Conservation (phyloP, 2,329 filamentous ascomycete species). For the Aspergillus caelatus region DNA sequence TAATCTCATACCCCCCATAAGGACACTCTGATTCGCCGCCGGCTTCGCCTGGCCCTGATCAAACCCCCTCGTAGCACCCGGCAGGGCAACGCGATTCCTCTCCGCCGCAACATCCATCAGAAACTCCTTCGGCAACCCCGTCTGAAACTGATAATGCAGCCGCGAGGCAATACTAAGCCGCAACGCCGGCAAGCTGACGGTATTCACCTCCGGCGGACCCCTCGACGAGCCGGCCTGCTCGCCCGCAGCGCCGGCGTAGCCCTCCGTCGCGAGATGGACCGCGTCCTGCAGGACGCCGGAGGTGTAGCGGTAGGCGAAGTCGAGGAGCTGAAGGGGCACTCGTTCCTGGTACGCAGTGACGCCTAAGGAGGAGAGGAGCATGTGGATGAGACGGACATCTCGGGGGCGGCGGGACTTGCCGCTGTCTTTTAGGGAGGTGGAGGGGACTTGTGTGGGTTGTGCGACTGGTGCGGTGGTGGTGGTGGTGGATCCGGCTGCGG, state of each 20-base stretch:
- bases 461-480: constrained; percentile 22
- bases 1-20: constrained; percentile 58
- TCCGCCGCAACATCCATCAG: constrained; percentile 60
- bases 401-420: constrained; percentile 52
- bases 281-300: constrained; percentile 56
- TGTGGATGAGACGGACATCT: constrained; percentile 54
- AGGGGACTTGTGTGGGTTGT: constrained; percentile 41
- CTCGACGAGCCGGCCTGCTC: constrained; percentile 30
- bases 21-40: constrained; percentile 36
- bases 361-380: constrained; percentile 53
- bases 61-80: constrained; percentile 57
- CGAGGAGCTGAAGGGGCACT: constrained; percentile 55
- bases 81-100: constrained; percentile 57
- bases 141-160: constrained; percentile 63
- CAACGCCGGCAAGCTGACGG: constrained; percentile 60
- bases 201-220: constrained; percentile 49
- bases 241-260: constrained; percentile 48
- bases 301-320: constrained; percentile 58
- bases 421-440: constrained; percentile 49
- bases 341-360: constrained; percentile 56
- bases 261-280: constrained; percentile 54
- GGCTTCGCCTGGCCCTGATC: constrained; percentile 27
- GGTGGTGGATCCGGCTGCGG: constrained; percentile 21
- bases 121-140: constrained; percentile 63
- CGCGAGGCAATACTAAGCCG: constrained; percentile 63